Evolutionary conservation across 352 stramenopile genomes (phyloP), one percentile per base, ranked within the genome.

Genomic region (Pythium chondricola): DNA sequence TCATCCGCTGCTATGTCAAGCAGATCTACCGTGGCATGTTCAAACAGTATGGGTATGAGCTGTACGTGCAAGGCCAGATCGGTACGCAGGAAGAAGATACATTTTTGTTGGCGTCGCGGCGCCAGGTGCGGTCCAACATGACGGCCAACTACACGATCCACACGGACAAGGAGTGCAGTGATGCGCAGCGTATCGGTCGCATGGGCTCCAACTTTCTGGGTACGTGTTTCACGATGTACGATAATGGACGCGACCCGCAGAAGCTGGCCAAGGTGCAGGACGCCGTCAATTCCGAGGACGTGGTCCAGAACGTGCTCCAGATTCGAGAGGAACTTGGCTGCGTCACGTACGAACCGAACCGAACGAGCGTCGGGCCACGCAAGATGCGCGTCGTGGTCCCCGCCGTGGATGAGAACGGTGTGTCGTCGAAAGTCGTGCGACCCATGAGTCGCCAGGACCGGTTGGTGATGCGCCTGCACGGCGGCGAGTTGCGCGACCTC

Each of bases 121-220:
- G 82, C 17, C 83, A 93, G 58, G 74, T 93, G 60, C 78, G 83
- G n/a, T 87, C 79, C 7, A 91, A 91, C 39, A 93, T 93, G 83
- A 92, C 80, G 21, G 81, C 78, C 25, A 92, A 93, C 60, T 93
- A 93, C 56, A 75, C 70, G 20, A 91, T 93, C 56, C 85, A 78
- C 55, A 89, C 83, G 26, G 78, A 90, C 61, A 83, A 86, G 58
- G 72, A 89, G 37, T 87, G 83, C 56, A 67, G 69, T 8, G 81
- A 92, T 27, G 56, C 31, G 6, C 69, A 74, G 7, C 83, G 83
- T 16, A 90, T 93, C 44, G 83, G 83, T n/a, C 78, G 83, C 56
- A 92, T 93, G 83, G 80, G 81, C 41, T 93, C 83, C 14, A 93
- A 93, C 48, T 93, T 93, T 47, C 58, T 93, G 3, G 83, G 83